A percentile compares a stretch with the other conserved stretches of the same genome.
Conservation (phyloP, 805 yeast species). For the Cyberlindnera galapagoensis region DNA sequence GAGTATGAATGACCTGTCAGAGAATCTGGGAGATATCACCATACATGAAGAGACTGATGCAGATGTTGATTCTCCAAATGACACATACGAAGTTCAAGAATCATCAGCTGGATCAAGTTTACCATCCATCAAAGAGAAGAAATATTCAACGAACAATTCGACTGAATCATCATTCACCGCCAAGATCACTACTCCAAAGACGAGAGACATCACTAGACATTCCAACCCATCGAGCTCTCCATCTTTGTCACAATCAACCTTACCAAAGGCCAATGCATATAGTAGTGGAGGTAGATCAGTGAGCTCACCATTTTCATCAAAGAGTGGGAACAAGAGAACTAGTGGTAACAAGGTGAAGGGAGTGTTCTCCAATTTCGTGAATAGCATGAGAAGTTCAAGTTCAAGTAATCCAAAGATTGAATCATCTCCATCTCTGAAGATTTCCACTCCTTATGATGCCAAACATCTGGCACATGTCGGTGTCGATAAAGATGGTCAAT, state of each 20-base stretch:
- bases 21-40: constrained; percentile 21
- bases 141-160: constrained; percentile 6
- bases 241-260: constrained; percentile 11
- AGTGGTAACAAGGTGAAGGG: constrained; percentile 51
- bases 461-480: constrained; percentile 93
- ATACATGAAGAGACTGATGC: constrained; percentile 17
- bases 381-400: constrained; percentile 38
- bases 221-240: constrained; percentile 13
- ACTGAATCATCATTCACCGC: constrained; percentile 8
- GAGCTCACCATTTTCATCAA: constrained; percentile 20
- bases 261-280: constrained; percentile 9
- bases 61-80: constrained; percentile 5
- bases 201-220: constrained; percentile 7
- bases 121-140: no score
- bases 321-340: constrained; percentile 24
- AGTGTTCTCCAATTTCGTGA: constrained; percentile 44
- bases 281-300: constrained; percentile 17
- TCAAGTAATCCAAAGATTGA: constrained; percentile 13
- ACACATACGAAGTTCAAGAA: constrained; percentile 4
- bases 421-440: constrained; percentile 34
- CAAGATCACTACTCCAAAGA: constrained; percentile 13
- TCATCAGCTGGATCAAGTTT: constrained; percentile 13
- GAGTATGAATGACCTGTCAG: constrained; percentile 15
- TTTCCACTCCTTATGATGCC: constrained; percentile 88
- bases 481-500: constrained; percentile 77